A percentile compares a stretch with the other conserved stretches of the same genome.
Evolutionary conservation across 2,329 filamentous ascomycete species (phyloP).

Genomic region (Pseudocercospora eumusae): DNA sequence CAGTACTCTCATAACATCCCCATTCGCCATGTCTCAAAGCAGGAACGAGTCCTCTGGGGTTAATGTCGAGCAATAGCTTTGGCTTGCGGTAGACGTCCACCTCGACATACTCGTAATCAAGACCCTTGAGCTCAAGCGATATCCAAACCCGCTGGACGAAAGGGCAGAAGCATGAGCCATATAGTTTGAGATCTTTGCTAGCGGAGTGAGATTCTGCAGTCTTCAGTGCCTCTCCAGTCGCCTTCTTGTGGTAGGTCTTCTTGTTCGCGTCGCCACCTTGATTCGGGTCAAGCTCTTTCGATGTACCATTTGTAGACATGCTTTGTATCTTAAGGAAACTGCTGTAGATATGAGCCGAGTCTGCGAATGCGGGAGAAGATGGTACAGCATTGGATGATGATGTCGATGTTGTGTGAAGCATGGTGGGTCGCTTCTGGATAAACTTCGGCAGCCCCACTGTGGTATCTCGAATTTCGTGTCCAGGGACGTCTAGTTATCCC

Average conservation of each 20-base stretch:
- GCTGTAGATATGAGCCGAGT: background rate
- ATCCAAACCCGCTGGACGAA: constrained; percentile 91
- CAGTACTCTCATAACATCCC: constrained; percentile 78
- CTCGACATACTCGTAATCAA: constrained; percentile 84
- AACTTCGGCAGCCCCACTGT: background rate
- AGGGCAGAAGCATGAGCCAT: constrained; percentile 81
- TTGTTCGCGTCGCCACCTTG: constrained; percentile 52
- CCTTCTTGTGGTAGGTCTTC: constrained; percentile 71
- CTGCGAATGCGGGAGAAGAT: background rate
- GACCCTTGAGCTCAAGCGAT: constrained; percentile 74
- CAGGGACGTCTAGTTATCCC: background rate
- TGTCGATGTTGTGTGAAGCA: background rate
- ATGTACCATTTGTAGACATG: constrained; percentile 20
- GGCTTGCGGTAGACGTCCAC: constrained; percentile 78
- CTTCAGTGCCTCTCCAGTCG: constrained; percentile 67
- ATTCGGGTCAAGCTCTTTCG: constrained; percentile 45
- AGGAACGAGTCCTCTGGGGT: constrained; percentile 73
- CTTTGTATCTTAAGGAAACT: background rate
- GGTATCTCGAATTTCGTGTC: constrained; percentile 2
- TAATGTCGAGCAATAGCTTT: constrained; percentile 69
- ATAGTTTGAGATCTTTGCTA: constrained; percentile 72
- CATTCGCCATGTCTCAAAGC: constrained; percentile 76
- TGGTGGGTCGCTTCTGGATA: background rate
- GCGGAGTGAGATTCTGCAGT: constrained; percentile 71
- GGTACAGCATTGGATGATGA: background rate